Evolutionary conservation across 768 basidiomycete genomes (phyloP), one percentile per base, ranked within the genome.

Genomic region (Dendrothele bispora): DNA sequence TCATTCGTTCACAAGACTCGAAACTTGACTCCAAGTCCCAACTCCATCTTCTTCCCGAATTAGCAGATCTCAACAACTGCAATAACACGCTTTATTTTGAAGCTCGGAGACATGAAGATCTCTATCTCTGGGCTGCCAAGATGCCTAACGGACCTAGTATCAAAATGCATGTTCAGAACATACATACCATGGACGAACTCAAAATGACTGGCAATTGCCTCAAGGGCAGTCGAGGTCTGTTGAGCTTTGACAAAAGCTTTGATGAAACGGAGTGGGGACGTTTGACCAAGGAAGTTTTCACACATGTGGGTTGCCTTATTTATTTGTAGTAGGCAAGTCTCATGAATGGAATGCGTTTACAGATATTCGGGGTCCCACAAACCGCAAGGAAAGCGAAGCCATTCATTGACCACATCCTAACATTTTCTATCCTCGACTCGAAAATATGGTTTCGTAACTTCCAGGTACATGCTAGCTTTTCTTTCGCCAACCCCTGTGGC

Each of bases 391-490:
- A 83, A 60, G 81, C 92, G 15, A 99, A 99, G 65, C 97, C 97
- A 2, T 99, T 99, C 71, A 83, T 99, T 60, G 97, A 99, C 70
- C 97, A 98, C 61, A 84, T 99, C 63, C 79, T 98, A 54, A 94
- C 93, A 30, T 98, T 99, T 69, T 97, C 95, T 27, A 76, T 98
- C 46, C 79, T 95, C 25, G 97, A 99, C 74, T 79, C 80, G 60
- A 98, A 97, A 66, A 92, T 98, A 55, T 99, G 97, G 97, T 98
- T 98, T 77, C 84, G 97, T 55, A 98, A 98, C 68, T 99, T 88
- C 74, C 97, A 99, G 80, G 92, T 94, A 49, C 55, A 73, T 61
- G 34, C 7, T 28, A 11, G 20, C 17, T n/a, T n/a, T n/a, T n/a
- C n/a, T n/a, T n/a, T n/a, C n/a, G n/a, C n/a, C n/a, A n/a, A n/a